Evolutionary conservation across 179 eudicot genomes (phyloP), one percentile per base, ranked within the genome.

Genomic region (Spergularia azorica): DNA sequence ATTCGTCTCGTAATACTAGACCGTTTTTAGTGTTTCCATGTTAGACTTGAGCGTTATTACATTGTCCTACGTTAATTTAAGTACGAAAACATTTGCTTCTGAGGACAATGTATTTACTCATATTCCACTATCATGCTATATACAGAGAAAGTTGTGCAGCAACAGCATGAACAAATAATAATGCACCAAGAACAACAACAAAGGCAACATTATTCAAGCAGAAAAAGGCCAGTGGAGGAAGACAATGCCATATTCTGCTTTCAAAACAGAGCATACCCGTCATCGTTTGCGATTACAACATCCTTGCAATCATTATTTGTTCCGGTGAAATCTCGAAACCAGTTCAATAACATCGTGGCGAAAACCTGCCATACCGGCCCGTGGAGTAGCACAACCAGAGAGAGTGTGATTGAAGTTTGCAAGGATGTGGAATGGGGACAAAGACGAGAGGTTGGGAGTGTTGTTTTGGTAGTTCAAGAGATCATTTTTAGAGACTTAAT

Each of bases 361-460:
- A 21, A 36, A 26, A 61, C 74, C 17, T 13, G 60, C 51, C 26
- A 77, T 4, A 9, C 74, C 51, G 46, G 77, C 2, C 80, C 85
- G 39, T 68, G 62, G 59, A 73, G 88, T 77, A 77, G 70, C 18
- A 87, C 93, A 0, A 86, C 85, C 83, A 64, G 72, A 13, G 82
- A 89, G 74, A 87, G 81, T 36, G 92, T 92, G 48, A 81, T 77
- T 2, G 88, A 89, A 77, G 96, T 91, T 20, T 91, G 94, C 66
- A 76, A 39, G 9, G 87, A 88, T 77, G 74, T 91, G 12, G 87
- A 81, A 9, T 84, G 79, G 79, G 97, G 96, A 0, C 84, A 81
- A 36, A 78, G 64, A 77, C 79, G 87, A 18, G 96, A 92, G 76
- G 75, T 85, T 43, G 88, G 74, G 14, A 83, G 76, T 69, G 65